Conservation (phyloP, 1,139 yeast species). For the Yamadazyma pseudoaaseri region DNA sequence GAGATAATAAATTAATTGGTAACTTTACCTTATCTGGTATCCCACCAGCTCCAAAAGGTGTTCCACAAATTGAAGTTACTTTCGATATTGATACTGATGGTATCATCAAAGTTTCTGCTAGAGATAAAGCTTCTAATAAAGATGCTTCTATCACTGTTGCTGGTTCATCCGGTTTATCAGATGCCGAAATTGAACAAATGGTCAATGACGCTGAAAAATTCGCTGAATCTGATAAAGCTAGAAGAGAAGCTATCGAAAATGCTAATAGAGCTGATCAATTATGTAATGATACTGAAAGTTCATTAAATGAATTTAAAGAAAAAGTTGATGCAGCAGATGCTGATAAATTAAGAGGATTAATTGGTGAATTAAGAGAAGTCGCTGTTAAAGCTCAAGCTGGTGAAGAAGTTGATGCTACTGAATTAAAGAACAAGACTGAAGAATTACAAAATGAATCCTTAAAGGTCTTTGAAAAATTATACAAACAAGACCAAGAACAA, state of each 20-base stretch:
- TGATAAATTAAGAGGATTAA: slow-evolving; percentile 78
- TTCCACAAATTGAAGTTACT: slow-evolving; percentile 97
- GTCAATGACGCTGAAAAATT: slow-evolving; percentile 97
- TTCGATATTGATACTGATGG: slow-evolving; percentile 99
- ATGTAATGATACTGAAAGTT: slow-evolving; percentile 93
- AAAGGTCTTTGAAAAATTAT: slow-evolving; percentile 93
- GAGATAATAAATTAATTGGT: slow-evolving; percentile 98
- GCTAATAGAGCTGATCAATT: slow-evolving; percentile 98
- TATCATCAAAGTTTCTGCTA: slow-evolving; percentile 97
- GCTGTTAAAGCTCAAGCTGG: slow-evolving; percentile 95
- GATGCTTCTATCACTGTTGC: slow-evolving; percentile 99
- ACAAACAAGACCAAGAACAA: slow-evolving; percentile 60
- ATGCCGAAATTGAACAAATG: slow-evolving; percentile 96
- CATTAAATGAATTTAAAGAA: slow-evolving; percentile 91
- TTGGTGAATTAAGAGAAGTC: slow-evolving; percentile 80
- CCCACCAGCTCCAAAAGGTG: slow-evolving; percentile 99
- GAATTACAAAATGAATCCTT: slow-evolving; percentile 90
- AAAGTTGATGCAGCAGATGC: slow-evolving; percentile 86
- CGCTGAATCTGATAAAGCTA: slow-evolving; percentile 95
- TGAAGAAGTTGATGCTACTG: slow-evolving; percentile 79
- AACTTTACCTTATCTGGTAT: slow-evolving; percentile 95
- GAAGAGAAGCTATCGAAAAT: slow-evolving; percentile 88
- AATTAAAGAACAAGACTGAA: slow-evolving; percentile 89
- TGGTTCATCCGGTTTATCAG: slow-evolving; percentile 96
- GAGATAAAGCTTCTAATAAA: slow-evolving; percentile 97